phyloP scores from a whole-genome alignment of 2,329 filamentous ascomycete genomes.

The Fonsecaea monophora region DNA sequence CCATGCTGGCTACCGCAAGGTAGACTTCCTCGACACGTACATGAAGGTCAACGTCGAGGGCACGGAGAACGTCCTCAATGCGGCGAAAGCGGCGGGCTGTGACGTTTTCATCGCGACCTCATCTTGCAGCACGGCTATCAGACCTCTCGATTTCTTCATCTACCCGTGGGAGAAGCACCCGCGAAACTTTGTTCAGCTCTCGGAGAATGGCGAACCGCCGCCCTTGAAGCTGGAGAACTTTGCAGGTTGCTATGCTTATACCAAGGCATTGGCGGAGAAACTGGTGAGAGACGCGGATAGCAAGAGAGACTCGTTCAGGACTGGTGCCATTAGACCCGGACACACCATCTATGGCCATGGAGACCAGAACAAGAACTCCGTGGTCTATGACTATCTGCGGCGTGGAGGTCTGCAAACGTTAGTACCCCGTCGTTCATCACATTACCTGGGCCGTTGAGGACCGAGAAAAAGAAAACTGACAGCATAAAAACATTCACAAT shows the following conservation, averaged over 20 bases:
- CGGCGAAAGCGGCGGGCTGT: conserved; percentile 56
- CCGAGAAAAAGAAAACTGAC: background rate
- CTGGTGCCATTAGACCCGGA: conserved; percentile 61
- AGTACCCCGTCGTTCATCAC: background rate
- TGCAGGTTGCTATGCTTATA: conserved; percentile 57
- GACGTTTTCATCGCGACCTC: conserved; percentile 62
- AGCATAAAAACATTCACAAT: background rate
- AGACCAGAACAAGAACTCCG: conserved; percentile 47
- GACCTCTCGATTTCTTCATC: conserved; percentile 52
- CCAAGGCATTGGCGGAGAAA: conserved; percentile 61
- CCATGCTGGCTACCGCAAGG: conserved; percentile 57
- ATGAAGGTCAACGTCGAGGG: conserved; percentile 60
- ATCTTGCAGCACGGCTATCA: conserved; percentile 56
- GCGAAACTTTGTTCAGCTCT: conserved; percentile 54
- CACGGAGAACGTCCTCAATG: conserved; percentile 57
- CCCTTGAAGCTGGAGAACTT: conserved; percentile 49
- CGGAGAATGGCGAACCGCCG: conserved; percentile 51
- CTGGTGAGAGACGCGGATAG: conserved; percentile 57
- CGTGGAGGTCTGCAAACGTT: conserved; percentile 44
- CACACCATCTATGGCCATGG: conserved; percentile 62
- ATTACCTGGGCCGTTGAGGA: background rate
- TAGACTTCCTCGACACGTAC: conserved; percentile 54
- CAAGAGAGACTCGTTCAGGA: conserved; percentile 53
- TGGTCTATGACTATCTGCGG: conserved; percentile 52
- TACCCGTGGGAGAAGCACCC: conserved; percentile 54